phyloP scores from a whole-genome alignment of 2,329 filamentous ascomycete genomes.

The Fusarium sambucinum region DNA sequence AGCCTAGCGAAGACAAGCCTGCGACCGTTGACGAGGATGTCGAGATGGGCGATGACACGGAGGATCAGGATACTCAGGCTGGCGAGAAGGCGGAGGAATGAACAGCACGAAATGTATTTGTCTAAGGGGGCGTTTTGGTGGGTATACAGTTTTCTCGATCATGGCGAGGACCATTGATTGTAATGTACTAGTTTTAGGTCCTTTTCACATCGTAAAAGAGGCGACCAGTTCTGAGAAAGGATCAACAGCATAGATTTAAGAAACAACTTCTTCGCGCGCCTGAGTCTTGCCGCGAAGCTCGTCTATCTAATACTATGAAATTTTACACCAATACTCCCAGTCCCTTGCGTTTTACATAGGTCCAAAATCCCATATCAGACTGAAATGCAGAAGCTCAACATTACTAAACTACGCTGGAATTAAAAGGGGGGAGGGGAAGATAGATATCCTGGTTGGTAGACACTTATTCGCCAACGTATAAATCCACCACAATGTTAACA shows the following conservation, averaged over 20 bases:
- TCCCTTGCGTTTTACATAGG: constrained; percentile 8
- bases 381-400: constrained; percentile 21
- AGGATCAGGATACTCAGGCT: constrained; percentile 55
- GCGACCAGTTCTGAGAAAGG: constrained; percentile 22
- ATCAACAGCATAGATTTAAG: constrained; percentile 19
- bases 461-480: constrained; percentile 70
- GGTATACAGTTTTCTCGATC: constrained; percentile 35
- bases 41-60: constrained; percentile 63
- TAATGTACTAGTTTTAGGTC: constrained; percentile 33
- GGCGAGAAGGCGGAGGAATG: constrained; percentile 54
- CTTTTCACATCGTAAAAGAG: constrained; percentile 23
- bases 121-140: constrained; percentile 45
- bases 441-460: constrained; percentile 6
- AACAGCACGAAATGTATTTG: constrained; percentile 22
- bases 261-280: constrained; percentile 21
- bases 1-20: constrained; percentile 49
- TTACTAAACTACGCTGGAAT: constrained; percentile 14
- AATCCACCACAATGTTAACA: constrained; percentile 94
- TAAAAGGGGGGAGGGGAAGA: not conserved
- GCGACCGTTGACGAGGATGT: constrained; percentile 61
- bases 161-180: constrained; percentile 27
- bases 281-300: constrained; percentile 39
- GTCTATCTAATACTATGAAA: constrained; percentile 44
- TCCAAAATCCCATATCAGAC: constrained; percentile 10
- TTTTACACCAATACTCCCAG: constrained; percentile 33